Conservation (phyloP, 2,329 filamentous ascomycete genomes). For the Lachnellula cervina region DNA sequence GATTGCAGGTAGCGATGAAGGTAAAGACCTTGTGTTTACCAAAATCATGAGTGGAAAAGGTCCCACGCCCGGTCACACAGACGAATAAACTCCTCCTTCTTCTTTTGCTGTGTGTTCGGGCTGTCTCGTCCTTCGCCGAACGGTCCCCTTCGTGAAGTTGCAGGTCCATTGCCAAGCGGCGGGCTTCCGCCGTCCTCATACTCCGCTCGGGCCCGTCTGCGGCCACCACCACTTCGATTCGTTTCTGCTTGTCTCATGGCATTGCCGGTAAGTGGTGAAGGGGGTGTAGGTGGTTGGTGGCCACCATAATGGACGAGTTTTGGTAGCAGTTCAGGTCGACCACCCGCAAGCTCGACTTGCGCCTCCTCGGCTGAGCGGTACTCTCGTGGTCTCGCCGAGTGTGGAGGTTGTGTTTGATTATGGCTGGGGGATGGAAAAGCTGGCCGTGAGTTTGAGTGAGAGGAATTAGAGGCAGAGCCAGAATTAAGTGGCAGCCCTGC, state of each 20-base stretch:
- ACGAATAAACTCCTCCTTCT: constrained; percentile 87
- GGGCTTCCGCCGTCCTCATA: constrained; percentile 91
- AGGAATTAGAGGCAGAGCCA: constrained; percentile 47
- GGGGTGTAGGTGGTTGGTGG: constrained; percentile 87
- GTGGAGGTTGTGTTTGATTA: constrained; percentile 50
- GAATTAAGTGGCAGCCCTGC: constrained; percentile 19
- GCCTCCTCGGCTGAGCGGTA: constrained; percentile 96
- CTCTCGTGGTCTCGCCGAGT: constrained; percentile 65
- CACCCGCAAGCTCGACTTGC: constrained; percentile 82
- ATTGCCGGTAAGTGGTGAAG: constrained; percentile 40
- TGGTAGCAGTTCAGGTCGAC: constrained; percentile 86
- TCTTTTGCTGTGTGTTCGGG: constrained; percentile 74
- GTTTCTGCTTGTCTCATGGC: constrained; percentile 25
- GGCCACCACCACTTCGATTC: constrained; percentile 52
- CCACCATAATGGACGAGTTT: constrained; percentile 94
- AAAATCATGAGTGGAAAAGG: constrained; percentile 78
- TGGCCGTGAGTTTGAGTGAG: constrained; percentile 58
- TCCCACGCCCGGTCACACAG: constrained; percentile 93
- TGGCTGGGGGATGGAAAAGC: constrained; percentile 76
- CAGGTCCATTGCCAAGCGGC: constrained; percentile 71
- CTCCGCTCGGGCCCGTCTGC: constrained; percentile 78
- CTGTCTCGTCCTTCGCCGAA: constrained; percentile 80
- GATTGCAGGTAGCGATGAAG: not conserved
- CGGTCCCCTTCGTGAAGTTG: constrained; percentile 57
- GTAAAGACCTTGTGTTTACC: no score